These are phyloP conservation scores for Aspergillus floridensis DNA, from an alignment of 2,329 filamentous ascomycete species.

Conservation along the genomic window DNA sequence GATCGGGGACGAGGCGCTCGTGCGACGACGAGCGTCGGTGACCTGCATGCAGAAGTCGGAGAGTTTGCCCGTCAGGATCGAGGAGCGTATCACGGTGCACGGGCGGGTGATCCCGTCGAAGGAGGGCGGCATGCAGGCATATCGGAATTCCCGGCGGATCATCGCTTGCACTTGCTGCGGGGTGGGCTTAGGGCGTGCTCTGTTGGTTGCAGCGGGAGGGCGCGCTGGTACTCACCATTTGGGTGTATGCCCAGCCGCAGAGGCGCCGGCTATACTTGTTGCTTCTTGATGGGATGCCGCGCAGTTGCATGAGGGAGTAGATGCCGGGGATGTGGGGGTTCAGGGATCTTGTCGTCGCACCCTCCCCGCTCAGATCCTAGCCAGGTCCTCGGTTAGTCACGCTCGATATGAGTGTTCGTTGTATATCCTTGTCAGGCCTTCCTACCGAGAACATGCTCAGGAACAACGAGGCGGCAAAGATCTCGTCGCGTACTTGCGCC, in stretches of 20 bases:
- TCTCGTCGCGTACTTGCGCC: background rate
- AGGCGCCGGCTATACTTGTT: background rate
- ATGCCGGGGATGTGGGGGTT: conserved; percentile 3
- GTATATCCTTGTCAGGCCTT: too few relatives aligned
- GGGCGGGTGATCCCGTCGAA: background rate
- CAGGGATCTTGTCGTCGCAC: background rate
- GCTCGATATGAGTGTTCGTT: background rate
- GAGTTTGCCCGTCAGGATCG: background rate
- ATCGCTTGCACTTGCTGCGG: conserved; percentile 1
- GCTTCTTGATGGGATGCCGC: background rate
- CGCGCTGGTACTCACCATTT: background rate
- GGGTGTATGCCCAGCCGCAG: conserved; percentile 1
- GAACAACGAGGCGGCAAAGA: background rate
- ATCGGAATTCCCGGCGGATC: background rate
- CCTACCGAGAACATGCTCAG: conserved; percentile 2
- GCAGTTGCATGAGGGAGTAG: conserved; percentile 1
- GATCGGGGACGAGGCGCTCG: background rate
- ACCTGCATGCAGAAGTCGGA: background rate
- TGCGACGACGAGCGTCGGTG: background rate
- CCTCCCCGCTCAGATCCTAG: background rate
- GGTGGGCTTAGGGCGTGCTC: background rate
- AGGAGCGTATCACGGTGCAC: background rate
- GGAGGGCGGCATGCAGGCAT: background rate
- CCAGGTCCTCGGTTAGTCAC: background rate
- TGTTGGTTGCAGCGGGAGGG: background rate